Conservation (phyloP, 768 basidiomycete species). For the Leccinum fibrillosum region DNA sequence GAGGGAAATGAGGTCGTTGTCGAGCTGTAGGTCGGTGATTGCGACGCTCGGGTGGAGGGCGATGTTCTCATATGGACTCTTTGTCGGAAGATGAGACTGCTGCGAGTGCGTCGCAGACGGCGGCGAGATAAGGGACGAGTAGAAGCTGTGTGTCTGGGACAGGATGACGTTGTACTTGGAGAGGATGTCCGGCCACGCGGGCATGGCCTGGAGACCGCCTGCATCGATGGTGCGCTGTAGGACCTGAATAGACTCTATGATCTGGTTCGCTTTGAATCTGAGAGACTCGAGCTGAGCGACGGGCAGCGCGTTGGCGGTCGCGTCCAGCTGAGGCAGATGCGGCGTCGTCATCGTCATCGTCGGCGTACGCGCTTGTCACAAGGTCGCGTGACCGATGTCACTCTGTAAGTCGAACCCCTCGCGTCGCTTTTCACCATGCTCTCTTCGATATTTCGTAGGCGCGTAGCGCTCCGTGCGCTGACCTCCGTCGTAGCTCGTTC, state of each 20-base stretch:
- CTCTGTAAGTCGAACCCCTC: background rate
- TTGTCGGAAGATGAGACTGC: constrained; percentile 12
- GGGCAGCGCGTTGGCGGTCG: constrained; percentile 44
- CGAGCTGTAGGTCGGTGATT: constrained; percentile 65
- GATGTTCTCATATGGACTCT: constrained; percentile 55
- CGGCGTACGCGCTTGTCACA: constrained; percentile 4
- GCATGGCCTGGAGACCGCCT: constrained; percentile 57
- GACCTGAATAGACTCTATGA: constrained; percentile 69
- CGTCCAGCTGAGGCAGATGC: constrained; percentile 3
- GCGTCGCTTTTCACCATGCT: constrained; percentile 4
- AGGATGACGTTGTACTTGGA: constrained; percentile 84
- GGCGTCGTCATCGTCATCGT: background rate
- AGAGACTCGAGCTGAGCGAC: constrained; percentile 73
- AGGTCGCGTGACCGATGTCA: constrained; percentile 16
- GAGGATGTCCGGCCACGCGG: constrained; percentile 82
- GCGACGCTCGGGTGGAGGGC: constrained; percentile 59
- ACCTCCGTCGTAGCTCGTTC: background rate
- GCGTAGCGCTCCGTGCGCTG: background rate
- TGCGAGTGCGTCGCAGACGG: constrained; percentile 22
- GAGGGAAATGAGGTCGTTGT: constrained; percentile 69
- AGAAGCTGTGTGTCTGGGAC: constrained; percentile 79
- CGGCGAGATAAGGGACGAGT: constrained; percentile 51
- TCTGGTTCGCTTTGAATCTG: constrained; percentile 72
- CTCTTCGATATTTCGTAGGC: constrained; percentile 16
- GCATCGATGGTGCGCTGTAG: constrained; percentile 63